Conservation (phyloP, 352 stramenopile species). For the Phytopythium chamaehyphon region DNA sequence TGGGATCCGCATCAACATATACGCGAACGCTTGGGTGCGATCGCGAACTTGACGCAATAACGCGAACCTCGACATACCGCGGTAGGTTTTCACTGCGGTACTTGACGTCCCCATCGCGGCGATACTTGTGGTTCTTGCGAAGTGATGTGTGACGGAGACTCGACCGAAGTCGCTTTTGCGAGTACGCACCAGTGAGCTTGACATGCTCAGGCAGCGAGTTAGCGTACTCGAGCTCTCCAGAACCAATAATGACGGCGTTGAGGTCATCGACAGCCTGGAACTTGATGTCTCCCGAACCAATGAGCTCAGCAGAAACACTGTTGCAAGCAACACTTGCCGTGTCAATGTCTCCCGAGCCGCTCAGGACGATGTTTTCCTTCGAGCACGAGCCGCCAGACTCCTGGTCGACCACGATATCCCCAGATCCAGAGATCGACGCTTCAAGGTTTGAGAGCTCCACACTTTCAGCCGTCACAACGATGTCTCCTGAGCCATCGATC, state of each 20-base stretch:
- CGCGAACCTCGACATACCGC: too few relatives aligned
- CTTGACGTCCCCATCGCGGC: not conserved
- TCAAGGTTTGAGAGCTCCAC: not conserved
- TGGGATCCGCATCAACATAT: too few relatives aligned
- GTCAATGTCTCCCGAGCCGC: constrained; percentile 2
- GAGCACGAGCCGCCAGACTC: not conserved
- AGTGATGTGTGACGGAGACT: not conserved
- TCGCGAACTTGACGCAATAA: too few relatives aligned
- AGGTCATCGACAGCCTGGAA: constrained; percentile 7
- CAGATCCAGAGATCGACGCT: constrained; percentile 1
- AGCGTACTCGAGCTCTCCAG: constrained; percentile 6
- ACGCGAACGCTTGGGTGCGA: too few relatives aligned
- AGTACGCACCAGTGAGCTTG: not conserved
- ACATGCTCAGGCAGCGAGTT: constrained; percentile 2
- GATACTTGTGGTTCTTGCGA: constrained; percentile 7
- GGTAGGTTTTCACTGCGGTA: not conserved
- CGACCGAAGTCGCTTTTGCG: not conserved
- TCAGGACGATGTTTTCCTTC: not conserved
- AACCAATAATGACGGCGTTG: not conserved
- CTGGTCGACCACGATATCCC: not conserved
- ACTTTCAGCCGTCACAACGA: constrained; percentile 3
- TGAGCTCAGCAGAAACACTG: constrained; percentile 2
- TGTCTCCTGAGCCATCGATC: constrained; percentile 7
- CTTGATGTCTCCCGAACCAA: constrained; percentile 6
- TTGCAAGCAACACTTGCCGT: constrained; percentile 5